Evolutionary conservation across 768 basidiomycete genomes (phyloP).

Genomic region (Leucosporidium scottii): DNA sequence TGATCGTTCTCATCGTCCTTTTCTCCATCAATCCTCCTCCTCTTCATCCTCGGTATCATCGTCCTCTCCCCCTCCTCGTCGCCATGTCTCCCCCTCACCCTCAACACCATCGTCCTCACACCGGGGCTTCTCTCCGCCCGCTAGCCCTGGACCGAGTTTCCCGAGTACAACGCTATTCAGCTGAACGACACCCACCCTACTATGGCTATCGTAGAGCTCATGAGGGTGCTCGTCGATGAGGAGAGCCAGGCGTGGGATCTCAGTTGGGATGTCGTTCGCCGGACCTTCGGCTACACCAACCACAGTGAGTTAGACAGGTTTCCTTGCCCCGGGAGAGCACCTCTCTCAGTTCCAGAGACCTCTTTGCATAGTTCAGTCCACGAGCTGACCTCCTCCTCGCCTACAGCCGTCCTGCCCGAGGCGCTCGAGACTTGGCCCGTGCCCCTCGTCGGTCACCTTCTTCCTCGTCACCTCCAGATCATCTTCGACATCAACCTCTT

Average conservation of each 20-base stretch:
- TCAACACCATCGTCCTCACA: too few species aligned
- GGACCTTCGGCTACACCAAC: conserved; percentile 93
- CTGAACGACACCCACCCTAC: conserved; percentile 58
- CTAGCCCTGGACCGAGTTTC: conserved; percentile 69
- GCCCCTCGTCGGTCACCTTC: conserved; percentile 52
- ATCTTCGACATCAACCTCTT: conserved; percentile 51
- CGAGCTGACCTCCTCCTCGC: conserved; percentile 14
- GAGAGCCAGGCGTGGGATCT: conserved; percentile 74
- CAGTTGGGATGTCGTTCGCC: conserved; percentile 83
- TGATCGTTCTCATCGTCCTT: too few species aligned
- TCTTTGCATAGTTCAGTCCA: too few species aligned
- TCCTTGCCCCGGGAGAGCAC: too few species aligned
- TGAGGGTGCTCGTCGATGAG: conserved; percentile 79
- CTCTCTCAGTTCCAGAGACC: too few species aligned
- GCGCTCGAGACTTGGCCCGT: conserved; percentile 72
- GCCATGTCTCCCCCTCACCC: too few species aligned
- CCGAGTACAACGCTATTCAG: conserved; percentile 79
- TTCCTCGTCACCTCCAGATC: conserved; percentile 71
- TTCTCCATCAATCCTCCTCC: too few species aligned
- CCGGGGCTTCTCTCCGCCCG: neutral
- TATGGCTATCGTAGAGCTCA: conserved; percentile 58
- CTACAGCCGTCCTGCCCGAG: conserved; percentile 60
- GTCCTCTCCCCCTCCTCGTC: too few species aligned
- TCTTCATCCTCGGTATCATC: too few species aligned
- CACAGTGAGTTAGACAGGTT: conserved; percentile 59